A percentile compares a stretch with the other conserved stretches of the same genome.
These are phyloP conservation scores for Coemansia asiatica DNA, from an alignment of 192 early-diverging fungal genomes.

Conservation along the genomic window DNA sequence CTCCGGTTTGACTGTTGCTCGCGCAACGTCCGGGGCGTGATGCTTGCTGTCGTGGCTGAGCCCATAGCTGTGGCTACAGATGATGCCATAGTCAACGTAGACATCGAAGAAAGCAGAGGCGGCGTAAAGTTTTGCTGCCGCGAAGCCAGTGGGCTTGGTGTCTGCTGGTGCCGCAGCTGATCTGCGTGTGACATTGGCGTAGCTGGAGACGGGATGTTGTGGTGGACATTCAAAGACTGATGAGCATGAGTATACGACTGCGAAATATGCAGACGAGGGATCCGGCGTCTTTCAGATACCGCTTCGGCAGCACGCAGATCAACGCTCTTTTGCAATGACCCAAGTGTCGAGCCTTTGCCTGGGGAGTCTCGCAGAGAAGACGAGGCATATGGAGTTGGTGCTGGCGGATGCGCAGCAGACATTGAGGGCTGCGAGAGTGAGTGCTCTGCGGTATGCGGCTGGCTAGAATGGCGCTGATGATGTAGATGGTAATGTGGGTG, in stretches of 20 bases:
- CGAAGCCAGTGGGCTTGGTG: constrained; percentile 33
- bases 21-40: constrained; percentile 8
- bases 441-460: constrained; percentile 26
- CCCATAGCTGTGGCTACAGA: neutral
- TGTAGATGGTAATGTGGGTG: constrained; percentile 25
- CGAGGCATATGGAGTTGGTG: neutral
- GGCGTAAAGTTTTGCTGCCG: constrained; percentile 22
- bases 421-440: neutral
- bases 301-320: constrained; percentile 13
- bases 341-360: neutral
- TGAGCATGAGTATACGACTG: constrained; percentile 2
- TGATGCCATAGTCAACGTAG: constrained; percentile 27
- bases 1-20: constrained; percentile 21
- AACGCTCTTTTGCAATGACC: constrained; percentile 2
- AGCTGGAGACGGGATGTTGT: constrained; percentile 25
- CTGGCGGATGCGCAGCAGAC: constrained; percentile 5
- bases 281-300: constrained; percentile 5
- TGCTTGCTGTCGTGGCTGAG: neutral
- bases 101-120: constrained; percentile 35
- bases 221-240: constrained; percentile 11
- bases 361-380: constrained; percentile 12
- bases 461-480: constrained; percentile 44
- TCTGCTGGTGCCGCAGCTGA: constrained; percentile 13
- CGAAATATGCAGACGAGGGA: constrained; percentile 3
- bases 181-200: constrained; percentile 26